Percentiles rank a stretch among this genome's conserved stretches.
Conservation (phyloP, 352 stramenopile genomes). For the Globisporangium irregulare region DNA sequence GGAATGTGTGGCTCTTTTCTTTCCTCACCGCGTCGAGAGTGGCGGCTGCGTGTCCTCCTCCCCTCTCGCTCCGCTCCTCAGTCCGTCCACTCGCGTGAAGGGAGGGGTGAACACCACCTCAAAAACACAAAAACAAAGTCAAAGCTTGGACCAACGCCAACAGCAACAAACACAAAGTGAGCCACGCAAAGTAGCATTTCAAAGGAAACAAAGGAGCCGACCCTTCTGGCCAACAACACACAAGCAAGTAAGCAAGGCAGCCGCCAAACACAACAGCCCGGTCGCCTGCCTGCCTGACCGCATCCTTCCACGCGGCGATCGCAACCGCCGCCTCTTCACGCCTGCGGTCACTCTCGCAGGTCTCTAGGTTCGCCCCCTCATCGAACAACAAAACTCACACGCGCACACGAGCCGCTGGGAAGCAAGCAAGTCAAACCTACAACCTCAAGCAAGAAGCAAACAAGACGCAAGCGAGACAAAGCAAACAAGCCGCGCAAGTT, state of each 20-base stretch:
- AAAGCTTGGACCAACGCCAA: background rate
- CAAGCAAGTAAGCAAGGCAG: background rate
- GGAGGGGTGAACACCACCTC: background rate
- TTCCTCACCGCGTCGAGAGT: background rate
- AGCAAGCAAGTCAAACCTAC: background rate
- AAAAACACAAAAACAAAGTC: background rate
- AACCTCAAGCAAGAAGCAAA: background rate
- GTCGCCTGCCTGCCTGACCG: background rate
- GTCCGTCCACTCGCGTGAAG: conserved; percentile 3
- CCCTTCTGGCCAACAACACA: background rate
- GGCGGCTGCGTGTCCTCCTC: conserved; percentile 10
- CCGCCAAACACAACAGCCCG: background rate
- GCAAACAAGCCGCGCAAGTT: background rate
- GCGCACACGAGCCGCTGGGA: conserved; percentile 1
- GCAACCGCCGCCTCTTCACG: conserved; percentile 2
- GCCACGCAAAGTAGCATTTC: background rate
- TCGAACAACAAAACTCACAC: conserved; percentile 13
- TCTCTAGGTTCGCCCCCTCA: background rate
- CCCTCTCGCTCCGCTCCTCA: background rate
- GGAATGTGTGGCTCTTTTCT: conserved; percentile 3
- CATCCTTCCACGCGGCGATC: background rate
- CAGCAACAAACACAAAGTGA: background rate
- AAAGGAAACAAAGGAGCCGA: background rate
- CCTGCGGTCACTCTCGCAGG: background rate
- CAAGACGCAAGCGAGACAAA: background rate